Percentiles rank a stretch among this genome's conserved stretches.
These are phyloP conservation scores for Kurtzmaniella quercitrusa DNA, from an alignment of 1,139 yeast genomes.

Conservation along the genomic window DNA sequence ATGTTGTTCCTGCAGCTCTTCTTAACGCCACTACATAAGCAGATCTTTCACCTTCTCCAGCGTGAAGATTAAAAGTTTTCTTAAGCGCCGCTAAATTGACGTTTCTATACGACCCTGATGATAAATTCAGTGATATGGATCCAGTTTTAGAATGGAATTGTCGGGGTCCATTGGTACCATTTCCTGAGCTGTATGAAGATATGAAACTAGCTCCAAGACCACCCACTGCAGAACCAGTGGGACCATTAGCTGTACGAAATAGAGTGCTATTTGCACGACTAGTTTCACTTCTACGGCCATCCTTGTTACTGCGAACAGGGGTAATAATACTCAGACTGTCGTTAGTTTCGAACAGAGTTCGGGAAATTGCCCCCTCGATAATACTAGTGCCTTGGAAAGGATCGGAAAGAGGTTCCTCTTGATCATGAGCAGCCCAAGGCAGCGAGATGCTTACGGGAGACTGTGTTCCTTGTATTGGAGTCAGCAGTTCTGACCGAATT, in stretches of 20 bases:
- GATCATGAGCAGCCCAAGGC: not conserved
- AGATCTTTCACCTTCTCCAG: conserved; percentile 53
- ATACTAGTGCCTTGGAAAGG: not conserved
- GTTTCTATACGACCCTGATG: conserved; percentile 32
- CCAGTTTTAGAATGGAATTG: conserved; percentile 22
- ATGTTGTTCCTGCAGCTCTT: conserved; percentile 50
- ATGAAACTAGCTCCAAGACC: conserved; percentile 3
- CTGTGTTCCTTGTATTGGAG: not conserved
- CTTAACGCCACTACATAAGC: conserved; percentile 54
- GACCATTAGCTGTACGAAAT: not conserved
- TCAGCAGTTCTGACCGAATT: not conserved
- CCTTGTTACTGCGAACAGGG: not conserved
- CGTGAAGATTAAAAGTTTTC: conserved; percentile 31
- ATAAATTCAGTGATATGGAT: conserved; percentile 36
- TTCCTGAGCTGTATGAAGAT: conserved; percentile 6
- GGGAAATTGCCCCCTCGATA: not conserved
- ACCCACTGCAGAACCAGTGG: conserved; percentile 3
- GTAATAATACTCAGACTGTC: conserved; percentile 1
- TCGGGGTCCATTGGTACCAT: conserved; percentile 7
- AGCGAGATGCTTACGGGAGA: not conserved
- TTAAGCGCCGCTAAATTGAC: conserved; percentile 39
- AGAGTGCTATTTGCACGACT: not conserved
- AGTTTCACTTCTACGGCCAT: not conserved
- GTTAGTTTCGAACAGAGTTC: not conserved
- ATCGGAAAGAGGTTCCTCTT: not conserved